These are phyloP conservation scores for Thielaviopsis populi DNA, from an alignment of 2,329 filamentous ascomycete genomes.

Conservation along the genomic window DNA sequence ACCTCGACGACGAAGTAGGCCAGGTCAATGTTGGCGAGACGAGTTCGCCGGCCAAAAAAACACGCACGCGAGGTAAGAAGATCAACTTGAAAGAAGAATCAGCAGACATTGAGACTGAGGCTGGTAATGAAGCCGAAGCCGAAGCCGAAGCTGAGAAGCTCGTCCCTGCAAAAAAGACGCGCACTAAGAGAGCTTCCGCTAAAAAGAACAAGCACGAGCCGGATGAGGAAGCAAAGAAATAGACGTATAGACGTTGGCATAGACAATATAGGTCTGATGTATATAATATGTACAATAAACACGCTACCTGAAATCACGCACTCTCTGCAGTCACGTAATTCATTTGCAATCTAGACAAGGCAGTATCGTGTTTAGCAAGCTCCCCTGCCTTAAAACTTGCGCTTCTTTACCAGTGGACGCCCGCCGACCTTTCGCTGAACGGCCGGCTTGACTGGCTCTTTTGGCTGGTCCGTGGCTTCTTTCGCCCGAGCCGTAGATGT, in stretches of 20 bases:
- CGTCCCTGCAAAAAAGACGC: neutral
- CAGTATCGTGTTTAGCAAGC: neutral
- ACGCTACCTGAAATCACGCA: neutral
- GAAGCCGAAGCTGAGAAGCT: neutral
- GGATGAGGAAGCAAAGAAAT: neutral
- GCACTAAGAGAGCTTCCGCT: neutral
- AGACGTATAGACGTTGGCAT: neutral
- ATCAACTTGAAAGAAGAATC: neutral
- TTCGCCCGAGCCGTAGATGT: neutral
- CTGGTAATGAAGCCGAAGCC: neutral
- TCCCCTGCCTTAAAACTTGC: conserved; percentile 11
- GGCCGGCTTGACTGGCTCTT: neutral
- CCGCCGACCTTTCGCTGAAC: conserved; percentile 7
- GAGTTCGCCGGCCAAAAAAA: neutral
- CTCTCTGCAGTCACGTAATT: neutral
- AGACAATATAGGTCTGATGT: neutral
- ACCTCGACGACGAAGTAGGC: conserved; percentile 24
- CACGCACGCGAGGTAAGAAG: neutral
- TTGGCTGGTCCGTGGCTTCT: neutral
- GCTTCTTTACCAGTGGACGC: conserved; percentile 14
- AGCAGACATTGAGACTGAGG: neutral
- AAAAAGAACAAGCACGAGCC: neutral
- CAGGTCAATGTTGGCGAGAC: neutral
- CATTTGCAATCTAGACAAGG: neutral
- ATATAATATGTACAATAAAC: neutral